Percentiles rank a stretch among this genome's conserved stretches.
These are phyloP conservation scores for Aciculoconidium aculeatum DNA, from an alignment of 805 yeast species.

Conservation along the genomic window DNA sequence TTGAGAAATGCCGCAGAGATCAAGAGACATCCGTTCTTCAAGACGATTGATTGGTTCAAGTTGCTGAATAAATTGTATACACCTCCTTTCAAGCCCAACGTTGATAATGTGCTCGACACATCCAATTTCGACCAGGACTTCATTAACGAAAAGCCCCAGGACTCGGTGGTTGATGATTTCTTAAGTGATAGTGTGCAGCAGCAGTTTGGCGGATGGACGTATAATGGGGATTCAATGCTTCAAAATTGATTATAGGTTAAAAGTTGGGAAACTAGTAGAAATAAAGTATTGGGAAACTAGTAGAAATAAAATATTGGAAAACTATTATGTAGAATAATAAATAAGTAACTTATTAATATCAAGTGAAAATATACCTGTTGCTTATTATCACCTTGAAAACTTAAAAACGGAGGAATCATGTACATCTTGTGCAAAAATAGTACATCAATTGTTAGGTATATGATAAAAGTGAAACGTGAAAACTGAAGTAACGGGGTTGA, in stretches of 20 bases:
- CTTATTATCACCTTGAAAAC: no score
- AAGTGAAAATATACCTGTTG: no score
- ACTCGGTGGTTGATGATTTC: slow-evolving; percentile 89
- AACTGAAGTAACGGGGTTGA: no score
- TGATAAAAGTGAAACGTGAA: no score
- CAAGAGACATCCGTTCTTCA: slow-evolving; percentile 78
- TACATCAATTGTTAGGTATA: no score
- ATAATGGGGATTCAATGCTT: slow-evolving; percentile 55
- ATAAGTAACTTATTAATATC: no score
- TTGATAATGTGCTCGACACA: slow-evolving; percentile 78
- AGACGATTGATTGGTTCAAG: slow-evolving; percentile 85
- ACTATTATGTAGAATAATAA: no score
- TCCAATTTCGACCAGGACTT: slow-evolving; percentile 91
- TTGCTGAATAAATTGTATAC: slow-evolving; percentile 79
- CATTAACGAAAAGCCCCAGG: slow-evolving; percentile 89
- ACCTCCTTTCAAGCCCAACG: slow-evolving; percentile 94
- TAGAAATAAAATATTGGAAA: no score
- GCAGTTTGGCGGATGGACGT: slow-evolving; percentile 99
- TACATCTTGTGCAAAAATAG: no score
- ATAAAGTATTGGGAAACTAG: no score
- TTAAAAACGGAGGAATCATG: no score
- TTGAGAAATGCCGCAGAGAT: slow-evolving; percentile 81
- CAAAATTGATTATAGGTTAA: neutral
- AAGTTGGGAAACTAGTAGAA: no score
- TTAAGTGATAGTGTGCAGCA: slow-evolving; percentile 92